phyloP scores from a whole-genome alignment of 169 alveolate genomes.

The Eimeria acervulina region DNA sequence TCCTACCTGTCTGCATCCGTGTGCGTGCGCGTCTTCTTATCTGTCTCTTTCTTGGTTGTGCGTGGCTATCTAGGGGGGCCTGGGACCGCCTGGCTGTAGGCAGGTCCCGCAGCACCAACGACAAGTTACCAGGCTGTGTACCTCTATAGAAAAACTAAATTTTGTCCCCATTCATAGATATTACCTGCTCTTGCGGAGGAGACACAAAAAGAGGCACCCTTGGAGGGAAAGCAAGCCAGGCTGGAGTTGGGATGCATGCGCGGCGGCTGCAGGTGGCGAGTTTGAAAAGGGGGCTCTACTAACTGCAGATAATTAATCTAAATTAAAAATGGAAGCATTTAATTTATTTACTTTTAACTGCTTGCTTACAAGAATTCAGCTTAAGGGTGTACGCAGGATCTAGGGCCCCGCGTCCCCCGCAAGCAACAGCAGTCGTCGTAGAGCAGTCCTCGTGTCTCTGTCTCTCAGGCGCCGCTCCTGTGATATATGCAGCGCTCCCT shows the following conservation, averaged over 20 bases:
- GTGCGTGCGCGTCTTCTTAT: not conserved
- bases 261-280: conserved; percentile 1
- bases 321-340: not conserved
- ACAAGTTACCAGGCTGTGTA: not conserved
- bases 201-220: not conserved
- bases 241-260: not conserved
- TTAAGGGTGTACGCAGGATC: not conserved
- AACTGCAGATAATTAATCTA: not conserved
- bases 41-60: not conserved
- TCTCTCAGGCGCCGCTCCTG: not conserved
- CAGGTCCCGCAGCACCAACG: not conserved
- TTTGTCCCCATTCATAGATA: not conserved
- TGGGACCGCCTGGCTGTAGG: not conserved
- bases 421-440: not conserved
- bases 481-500: not conserved
- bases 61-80: not conserved
- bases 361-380: not conserved
- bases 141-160: not conserved
- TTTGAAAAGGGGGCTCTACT: not conserved
- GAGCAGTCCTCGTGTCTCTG: not conserved
- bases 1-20: not conserved
- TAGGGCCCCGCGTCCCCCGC: not conserved
- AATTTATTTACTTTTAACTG: not conserved
- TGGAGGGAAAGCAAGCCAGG: not conserved
- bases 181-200: not conserved